Conservation (phyloP, 805 yeast genomes). For the Brettanomyces naardenensis region DNA sequence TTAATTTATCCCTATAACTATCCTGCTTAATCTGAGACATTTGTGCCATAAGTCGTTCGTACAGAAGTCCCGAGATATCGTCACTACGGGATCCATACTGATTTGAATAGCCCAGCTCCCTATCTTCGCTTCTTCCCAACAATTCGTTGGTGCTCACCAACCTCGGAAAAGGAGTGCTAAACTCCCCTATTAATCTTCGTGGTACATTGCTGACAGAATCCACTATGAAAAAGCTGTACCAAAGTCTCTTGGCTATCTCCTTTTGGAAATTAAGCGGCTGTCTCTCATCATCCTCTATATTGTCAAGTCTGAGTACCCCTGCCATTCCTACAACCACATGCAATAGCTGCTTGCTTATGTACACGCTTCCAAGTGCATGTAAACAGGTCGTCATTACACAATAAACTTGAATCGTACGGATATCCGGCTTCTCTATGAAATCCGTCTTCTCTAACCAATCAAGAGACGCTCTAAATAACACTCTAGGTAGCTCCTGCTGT, state of each 20-base stretch:
- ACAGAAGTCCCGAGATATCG: slow-evolving; percentile 4
- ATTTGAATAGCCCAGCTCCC: not conserved
- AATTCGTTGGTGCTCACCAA: slow-evolving; percentile 10
- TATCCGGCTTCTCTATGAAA: slow-evolving; percentile 18
- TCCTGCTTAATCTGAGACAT: slow-evolving; percentile 1
- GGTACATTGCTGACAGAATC: slow-evolving; percentile 21
- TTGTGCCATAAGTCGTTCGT: slow-evolving; percentile 2
- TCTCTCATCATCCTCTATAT: slow-evolving; percentile 8
- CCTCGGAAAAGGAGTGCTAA: slow-evolving; percentile 16
- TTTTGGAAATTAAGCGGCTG: slow-evolving; percentile 8
- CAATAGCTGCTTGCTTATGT: slow-evolving; percentile 14
- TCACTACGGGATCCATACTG: not conserved
- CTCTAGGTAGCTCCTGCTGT: slow-evolving; percentile 10
- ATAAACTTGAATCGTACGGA: slow-evolving; percentile 18
- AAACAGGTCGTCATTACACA: slow-evolving; percentile 18
- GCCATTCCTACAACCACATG: slow-evolving; percentile 15
- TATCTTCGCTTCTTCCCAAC: not conserved
- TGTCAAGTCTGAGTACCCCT: slow-evolving; percentile 6
- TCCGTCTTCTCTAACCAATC: slow-evolving; percentile 16
- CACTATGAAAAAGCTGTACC: slow-evolving; percentile 19
- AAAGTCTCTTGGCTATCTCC: slow-evolving; percentile 17
- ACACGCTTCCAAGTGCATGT: slow-evolving; percentile 18
- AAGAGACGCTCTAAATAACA: slow-evolving; percentile 16
- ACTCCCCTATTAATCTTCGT: slow-evolving; percentile 12
- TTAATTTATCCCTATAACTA: not conserved